These are phyloP conservation scores for Symbiodinium pilosum DNA, from an alignment of 73 alveolate genomes.

Conservation along the genomic window DNA sequence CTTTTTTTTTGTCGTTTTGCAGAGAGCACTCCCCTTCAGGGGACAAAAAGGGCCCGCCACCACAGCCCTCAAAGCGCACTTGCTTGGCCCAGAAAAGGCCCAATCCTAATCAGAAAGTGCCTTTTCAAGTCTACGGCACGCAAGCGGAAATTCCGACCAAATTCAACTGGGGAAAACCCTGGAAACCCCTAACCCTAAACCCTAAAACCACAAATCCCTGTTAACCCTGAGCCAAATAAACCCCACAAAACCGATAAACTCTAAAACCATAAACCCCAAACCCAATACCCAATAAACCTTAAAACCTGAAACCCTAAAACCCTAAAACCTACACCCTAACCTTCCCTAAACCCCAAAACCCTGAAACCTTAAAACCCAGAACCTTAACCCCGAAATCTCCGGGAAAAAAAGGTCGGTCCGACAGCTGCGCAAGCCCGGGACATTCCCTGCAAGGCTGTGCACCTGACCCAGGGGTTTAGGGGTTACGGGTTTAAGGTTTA, in stretches of 20 bases:
- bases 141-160: not conserved
- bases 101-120: not conserved
- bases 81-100: not conserved
- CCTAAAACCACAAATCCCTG: not conserved
- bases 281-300: not conserved
- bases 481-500: not conserved
- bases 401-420: not conserved
- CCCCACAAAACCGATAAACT: not conserved
- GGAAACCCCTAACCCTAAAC: not conserved
- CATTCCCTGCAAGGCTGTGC: constrained; percentile 2
- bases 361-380: not conserved
- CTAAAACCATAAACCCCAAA: not conserved
- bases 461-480: not conserved
- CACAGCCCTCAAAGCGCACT: not conserved
- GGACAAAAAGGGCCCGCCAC: too few relatives aligned
- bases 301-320: not conserved
- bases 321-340: not conserved
- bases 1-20: too few relatives aligned
- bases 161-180: not conserved
- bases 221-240: not conserved
- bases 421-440: not conserved
- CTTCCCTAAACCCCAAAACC: not conserved
- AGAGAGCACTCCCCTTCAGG: too few relatives aligned
- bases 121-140: not conserved
- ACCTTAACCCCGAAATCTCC: not conserved